Conservation (phyloP, 192 early-diverging fungal genomes). For the Umbelopsis sp. region DNA sequence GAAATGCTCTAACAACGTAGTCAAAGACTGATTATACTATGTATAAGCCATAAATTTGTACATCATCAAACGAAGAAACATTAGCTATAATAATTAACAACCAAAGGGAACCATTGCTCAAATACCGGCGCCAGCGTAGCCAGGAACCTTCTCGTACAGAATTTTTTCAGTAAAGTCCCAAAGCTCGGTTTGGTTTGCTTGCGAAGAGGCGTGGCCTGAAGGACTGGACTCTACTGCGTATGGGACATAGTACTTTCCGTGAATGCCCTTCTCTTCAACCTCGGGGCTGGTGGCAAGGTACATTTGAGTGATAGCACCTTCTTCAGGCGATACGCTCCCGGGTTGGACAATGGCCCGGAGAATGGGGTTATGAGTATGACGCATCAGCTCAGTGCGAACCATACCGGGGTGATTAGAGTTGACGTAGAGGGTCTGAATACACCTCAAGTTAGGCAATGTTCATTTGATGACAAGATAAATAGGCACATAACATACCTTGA, state of each 20-base stretch:
- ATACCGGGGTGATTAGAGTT: neutral
- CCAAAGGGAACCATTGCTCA: neutral
- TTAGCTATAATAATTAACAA: too few species aligned
- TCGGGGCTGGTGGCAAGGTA: slow-evolving; percentile 48
- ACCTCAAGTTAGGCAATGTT: neutral
- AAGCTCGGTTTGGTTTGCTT: slow-evolving; percentile 18
- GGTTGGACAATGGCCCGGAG: neutral
- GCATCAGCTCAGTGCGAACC: neutral
- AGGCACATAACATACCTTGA: neutral
- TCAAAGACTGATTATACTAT: too few species aligned
- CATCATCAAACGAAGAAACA: too few species aligned
- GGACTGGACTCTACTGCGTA: neutral
- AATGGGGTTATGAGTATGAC: neutral
- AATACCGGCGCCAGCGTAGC: slow-evolving; percentile 26
- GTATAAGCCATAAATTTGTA: too few species aligned
- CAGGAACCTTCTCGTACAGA: slow-evolving; percentile 38
- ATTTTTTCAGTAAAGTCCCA: slow-evolving; percentile 37
- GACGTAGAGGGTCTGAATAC: neutral
- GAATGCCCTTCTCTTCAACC: slow-evolving; percentile 39
- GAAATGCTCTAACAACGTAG: too few species aligned
- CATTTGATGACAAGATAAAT: too few species aligned
- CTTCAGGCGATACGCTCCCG: slow-evolving; percentile 25
- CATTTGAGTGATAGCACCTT: slow-evolving; percentile 40
- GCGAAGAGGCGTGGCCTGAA: neutral
- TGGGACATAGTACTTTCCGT: slow-evolving; percentile 28